A percentile compares a stretch with the other conserved stretches of the same genome.
Conservation (phyloP, 495 filamentous ascomycete species). For the Lasiosphaeria hispida region DNA sequence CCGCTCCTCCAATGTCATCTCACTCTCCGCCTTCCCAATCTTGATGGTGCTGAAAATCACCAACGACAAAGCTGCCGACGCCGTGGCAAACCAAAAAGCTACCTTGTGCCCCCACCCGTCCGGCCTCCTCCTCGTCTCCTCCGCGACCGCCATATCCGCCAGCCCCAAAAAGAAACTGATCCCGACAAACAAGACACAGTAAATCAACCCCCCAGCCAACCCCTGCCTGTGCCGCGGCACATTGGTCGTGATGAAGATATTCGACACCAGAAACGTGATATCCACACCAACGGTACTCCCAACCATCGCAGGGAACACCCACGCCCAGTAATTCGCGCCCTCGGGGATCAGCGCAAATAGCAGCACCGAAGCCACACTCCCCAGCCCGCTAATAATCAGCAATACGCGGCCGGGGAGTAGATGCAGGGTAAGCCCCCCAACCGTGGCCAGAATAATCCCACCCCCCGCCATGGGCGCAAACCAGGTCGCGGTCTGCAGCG, state of each 20-base stretch:
- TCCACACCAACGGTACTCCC: conserved; percentile 80
- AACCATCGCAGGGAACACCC: conserved; percentile 79
- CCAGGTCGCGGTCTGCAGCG: conserved; percentile 76
- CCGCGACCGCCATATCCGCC: conserved; percentile 62
- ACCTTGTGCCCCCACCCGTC: conserved; percentile 55
- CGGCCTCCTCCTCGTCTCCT: conserved; percentile 42
- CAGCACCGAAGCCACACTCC: conserved; percentile 61
- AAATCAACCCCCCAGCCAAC: conserved; percentile 64
- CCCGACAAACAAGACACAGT: conserved; percentile 66
- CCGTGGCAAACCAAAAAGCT: conserved; percentile 68
- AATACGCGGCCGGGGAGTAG: conserved; percentile 68
- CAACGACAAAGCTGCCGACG: conserved; percentile 51
- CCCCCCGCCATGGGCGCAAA: conserved; percentile 73
- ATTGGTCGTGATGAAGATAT: conserved; percentile 79
- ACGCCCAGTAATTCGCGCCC: conserved; percentile 58
- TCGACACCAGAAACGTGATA: conserved; percentile 78
- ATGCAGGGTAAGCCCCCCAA: conserved; percentile 77
- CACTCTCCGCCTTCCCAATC: conserved; percentile 64
- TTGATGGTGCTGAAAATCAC: conserved; percentile 61
- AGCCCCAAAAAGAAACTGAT: conserved; percentile 78
- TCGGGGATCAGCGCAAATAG: conserved; percentile 71
- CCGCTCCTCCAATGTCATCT: conserved; percentile 48
- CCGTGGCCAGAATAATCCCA: conserved; percentile 66
- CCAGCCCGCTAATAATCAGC: conserved; percentile 63
- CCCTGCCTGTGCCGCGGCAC: conserved; percentile 70